Evolutionary conservation across 176 grass and related monocot genomes (phyloP).

Genomic region (Oropetium thomaeum): DNA sequence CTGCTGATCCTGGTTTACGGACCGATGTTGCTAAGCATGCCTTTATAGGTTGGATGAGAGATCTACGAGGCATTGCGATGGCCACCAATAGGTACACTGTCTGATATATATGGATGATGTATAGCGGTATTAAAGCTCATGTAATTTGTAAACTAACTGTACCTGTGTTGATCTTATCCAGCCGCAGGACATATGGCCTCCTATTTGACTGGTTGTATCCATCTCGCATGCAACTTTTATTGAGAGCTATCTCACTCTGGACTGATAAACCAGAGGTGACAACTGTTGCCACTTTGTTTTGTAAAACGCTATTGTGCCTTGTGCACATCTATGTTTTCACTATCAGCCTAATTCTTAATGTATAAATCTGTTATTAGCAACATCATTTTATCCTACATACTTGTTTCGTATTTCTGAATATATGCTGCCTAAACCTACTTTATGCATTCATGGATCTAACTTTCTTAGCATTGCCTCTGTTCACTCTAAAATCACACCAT

Average conservation of each 20-base stretch:
- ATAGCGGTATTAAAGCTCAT: neutral
- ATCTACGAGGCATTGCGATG: constrained; percentile 89
- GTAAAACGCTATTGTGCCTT: constrained; percentile 7
- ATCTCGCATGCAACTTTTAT: constrained; percentile 75
- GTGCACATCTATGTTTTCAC: constrained; percentile 1
- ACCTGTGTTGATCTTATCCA: constrained; percentile 43
- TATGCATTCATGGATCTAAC: neutral
- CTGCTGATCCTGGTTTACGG: constrained; percentile 70
- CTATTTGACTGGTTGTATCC: constrained; percentile 99
- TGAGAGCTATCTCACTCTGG: constrained; percentile 86
- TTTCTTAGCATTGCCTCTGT: constrained; percentile 19
- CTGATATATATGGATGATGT: constrained; percentile 1
- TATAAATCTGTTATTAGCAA: neutral
- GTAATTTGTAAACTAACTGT: constrained; percentile 19
- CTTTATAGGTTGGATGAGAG: constrained; percentile 97
- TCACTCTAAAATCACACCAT: constrained; percentile 31
- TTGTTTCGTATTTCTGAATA: constrained; percentile 8
- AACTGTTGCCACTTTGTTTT: constrained; percentile 32
- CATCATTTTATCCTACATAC: neutral
- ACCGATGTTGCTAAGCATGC: constrained; percentile 77
- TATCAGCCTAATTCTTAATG: neutral
- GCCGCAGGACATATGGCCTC: constrained; percentile 84
- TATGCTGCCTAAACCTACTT: neutral
- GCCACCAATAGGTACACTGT: constrained; percentile 85
- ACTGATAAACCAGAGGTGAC: constrained; percentile 80